Evolutionary conservation across 108 stramenopile species (phyloP), one percentile per base, ranked within the genome.

Genomic region (Skeletonema grethae): DNA sequence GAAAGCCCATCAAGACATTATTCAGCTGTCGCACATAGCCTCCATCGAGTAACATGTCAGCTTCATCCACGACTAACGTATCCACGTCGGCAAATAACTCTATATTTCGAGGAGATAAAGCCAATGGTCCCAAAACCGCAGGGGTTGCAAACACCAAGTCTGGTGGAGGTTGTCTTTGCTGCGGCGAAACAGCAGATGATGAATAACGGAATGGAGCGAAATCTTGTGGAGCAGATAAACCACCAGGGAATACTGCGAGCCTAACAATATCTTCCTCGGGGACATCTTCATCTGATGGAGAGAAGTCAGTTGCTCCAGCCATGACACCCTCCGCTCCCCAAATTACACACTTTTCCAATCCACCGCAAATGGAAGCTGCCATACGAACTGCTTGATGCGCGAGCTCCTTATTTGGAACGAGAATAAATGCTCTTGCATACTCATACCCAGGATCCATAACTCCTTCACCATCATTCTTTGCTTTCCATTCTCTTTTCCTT

Each of bases 31-130:
- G 86, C 53, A 90, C 77, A 70, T 96, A 98, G 18, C 92, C 95
- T 7, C 98, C 98, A 82, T 99, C 98, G 63, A 99, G 65, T 13
- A 99, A 75, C 97, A 99, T 97, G 76, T 99, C 98, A 20, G 97
- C 97, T 73, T 99, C 97, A 82, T 97, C 97, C 22, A 97, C 73
- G 13, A 98, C 92, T 65, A 98, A 57, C 7, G 93, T 90, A 10
- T 79, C 53, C 48, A 96, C 85, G 70, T 92, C 91, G 22, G 88
- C 89, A 86, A 96, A 97, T 59, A 98, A 65, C 58, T 93, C 88
- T 58, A 99, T 86, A 55, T 91, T 76, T 61, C 85, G 84, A 18
- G 96, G 92, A 75, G 95, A 95, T 12, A 91, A 79, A 20, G 86
- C 88, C 75, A 96, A 80, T 13, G 97, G 97, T 13, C 97, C 88